A percentile compares a stretch with the other conserved stretches of the same genome.
phyloP scores from a whole-genome alignment of 2,329 filamentous ascomycete species.

The Rhexocercosporidium sp. region DNA sequence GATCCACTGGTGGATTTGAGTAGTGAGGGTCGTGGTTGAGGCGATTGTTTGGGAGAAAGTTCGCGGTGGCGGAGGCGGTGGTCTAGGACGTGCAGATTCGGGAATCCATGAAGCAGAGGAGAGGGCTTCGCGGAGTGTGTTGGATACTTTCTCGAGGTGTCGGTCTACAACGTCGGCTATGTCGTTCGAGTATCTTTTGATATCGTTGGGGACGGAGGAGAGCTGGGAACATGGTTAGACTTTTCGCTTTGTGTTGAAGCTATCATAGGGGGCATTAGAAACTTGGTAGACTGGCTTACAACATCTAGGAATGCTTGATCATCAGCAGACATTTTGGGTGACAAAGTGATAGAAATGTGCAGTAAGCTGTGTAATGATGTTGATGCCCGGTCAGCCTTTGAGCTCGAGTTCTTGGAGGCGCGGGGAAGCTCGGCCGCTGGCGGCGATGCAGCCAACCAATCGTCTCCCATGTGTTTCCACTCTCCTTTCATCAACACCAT shows the following conservation, averaged over 20 bases:
- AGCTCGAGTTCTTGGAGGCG: background rate
- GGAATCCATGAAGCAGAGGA: slow-evolving; percentile 76
- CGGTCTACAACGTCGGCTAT: slow-evolving; percentile 82
- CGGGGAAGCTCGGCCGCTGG: slow-evolving; percentile 7
- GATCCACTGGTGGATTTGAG: slow-evolving; percentile 73
- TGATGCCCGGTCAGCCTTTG: background rate
- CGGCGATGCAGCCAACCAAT: background rate
- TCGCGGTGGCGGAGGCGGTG: slow-evolving; percentile 48
- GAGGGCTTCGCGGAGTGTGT: slow-evolving; percentile 70
- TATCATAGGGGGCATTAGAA: slow-evolving; percentile 2
- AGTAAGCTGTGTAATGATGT: slow-evolving; percentile 8
- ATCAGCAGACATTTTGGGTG: slow-evolving; percentile 72
- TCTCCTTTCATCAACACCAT: background rate
- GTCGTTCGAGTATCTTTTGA: slow-evolving; percentile 72
- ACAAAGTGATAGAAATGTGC: slow-evolving; percentile 11
- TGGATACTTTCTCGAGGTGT: slow-evolving; percentile 78
- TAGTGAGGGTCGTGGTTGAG: slow-evolving; percentile 45
- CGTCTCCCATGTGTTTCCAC: background rate
- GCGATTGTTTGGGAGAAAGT: slow-evolving; percentile 42
- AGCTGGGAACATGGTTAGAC: slow-evolving; percentile 49
- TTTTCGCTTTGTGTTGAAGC: background rate
- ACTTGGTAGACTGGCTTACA: slow-evolving; percentile 54
- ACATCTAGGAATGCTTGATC: slow-evolving; percentile 80
- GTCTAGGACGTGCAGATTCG: slow-evolving; percentile 64
- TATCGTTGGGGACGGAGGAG: slow-evolving; percentile 64